phyloP scores from a whole-genome alignment of 192 early-diverging fungal species.

The Spinellus fusiger region DNA sequence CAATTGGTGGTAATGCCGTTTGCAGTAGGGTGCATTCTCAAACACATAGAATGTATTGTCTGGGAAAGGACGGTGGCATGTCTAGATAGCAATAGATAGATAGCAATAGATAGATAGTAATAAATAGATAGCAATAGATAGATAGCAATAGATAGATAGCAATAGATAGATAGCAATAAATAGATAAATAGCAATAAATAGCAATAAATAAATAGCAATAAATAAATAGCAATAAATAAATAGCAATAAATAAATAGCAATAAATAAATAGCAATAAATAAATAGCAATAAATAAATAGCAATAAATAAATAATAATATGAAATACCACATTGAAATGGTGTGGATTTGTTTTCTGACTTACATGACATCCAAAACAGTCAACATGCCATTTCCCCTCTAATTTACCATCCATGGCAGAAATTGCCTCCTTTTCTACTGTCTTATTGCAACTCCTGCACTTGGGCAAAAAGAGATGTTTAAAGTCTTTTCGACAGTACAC shows the following conservation, averaged over 20 bases:
- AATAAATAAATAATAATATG: conserved; percentile 3
- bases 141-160: too few species aligned
- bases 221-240: not conserved
- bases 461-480: conserved; percentile 56
- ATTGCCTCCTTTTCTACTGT: conserved; percentile 69
- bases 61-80: conserved; percentile 63
- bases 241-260: not conserved
- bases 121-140: too few species aligned
- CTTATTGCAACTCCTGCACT: conserved; percentile 55
- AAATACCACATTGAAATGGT: not conserved
- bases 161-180: too few species aligned
- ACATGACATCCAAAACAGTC: conserved; percentile 66
- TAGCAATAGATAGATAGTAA: not conserved
- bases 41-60: conserved; percentile 88
- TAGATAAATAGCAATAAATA: not conserved
- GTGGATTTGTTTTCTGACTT: too few species aligned
- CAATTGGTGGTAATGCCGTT: conserved; percentile 79
- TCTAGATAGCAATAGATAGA: conserved; percentile 19
- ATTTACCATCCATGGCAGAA: conserved; percentile 62
- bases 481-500: conserved; percentile 70
- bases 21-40: conserved; percentile 77
- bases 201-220: not conserved
- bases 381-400: conserved; percentile 65
- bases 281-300: too few species aligned
- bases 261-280: not conserved